A percentile compares a stretch with the other conserved stretches of the same genome.
Conservation (phyloP, 768 basidiomycete species). For the Mrakia blollopis region DNA sequence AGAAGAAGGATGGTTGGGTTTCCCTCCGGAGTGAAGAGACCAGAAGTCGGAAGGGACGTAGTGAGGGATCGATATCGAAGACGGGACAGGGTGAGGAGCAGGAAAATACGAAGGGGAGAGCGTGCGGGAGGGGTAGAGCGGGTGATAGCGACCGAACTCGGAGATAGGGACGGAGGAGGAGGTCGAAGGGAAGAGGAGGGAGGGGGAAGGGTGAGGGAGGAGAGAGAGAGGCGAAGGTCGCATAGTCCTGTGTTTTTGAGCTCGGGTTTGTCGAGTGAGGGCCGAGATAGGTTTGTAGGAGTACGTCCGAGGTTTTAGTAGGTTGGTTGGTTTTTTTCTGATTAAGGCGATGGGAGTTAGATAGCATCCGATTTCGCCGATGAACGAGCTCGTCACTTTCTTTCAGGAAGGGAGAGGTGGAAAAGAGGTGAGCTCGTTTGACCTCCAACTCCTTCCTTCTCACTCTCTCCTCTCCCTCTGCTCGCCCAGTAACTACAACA, state of each 20-base stretch:
- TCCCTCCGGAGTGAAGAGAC: conserved; percentile 23
- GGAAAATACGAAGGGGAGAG: conserved; percentile 32
- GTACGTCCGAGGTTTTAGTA: no score
- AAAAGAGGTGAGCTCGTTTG: no score
- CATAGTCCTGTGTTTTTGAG: not conserved
- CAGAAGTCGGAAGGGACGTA: conserved; percentile 51
- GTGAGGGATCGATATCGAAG: conserved; percentile 53
- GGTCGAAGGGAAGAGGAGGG: not conserved
- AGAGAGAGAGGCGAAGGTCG: not conserved
- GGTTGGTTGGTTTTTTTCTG: no score
- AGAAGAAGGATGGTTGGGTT: not conserved
- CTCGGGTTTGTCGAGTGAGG: no score
- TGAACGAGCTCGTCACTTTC: no score
- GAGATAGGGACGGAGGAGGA: not conserved
- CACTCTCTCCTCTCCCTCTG: no score
- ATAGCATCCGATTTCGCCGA: no score
- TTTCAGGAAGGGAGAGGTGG: no score
- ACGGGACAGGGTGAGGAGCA: conserved; percentile 51
- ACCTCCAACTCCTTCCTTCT: no score
- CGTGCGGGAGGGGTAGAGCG: conserved; percentile 11
- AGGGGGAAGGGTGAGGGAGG: not conserved
- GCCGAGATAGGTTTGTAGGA: no score
- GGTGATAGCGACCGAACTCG: conserved; percentile 21
- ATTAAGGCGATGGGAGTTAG: no score
- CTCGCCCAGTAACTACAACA: no score